Evolutionary conservation across 2,329 filamentous ascomycete species (phyloP).

Genomic region (Esteya vermicola): DNA sequence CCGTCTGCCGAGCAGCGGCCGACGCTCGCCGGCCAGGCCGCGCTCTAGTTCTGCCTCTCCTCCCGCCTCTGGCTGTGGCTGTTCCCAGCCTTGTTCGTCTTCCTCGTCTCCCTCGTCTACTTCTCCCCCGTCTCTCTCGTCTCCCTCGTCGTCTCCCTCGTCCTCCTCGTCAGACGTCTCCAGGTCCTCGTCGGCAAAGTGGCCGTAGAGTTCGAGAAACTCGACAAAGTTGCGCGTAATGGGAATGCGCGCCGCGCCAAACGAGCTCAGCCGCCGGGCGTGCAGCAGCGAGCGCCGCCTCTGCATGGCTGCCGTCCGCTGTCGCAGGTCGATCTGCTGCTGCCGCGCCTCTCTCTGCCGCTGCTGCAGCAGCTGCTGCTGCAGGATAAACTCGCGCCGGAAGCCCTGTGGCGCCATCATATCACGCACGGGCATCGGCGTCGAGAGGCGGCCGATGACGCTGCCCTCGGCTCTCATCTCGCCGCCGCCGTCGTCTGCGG

Average conservation of each 20-base stretch:
- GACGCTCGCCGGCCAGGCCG: neutral
- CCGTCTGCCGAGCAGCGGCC: constrained; percentile 1
- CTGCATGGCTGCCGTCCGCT: constrained; percentile 4
- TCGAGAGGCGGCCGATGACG: constrained; percentile 12
- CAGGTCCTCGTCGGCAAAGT: constrained; percentile 61
- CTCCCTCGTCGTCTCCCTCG: constrained; percentile 32
- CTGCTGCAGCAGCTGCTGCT: constrained; percentile 16
- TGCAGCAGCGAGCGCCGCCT: constrained; percentile 7
- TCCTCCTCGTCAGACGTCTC: constrained; percentile 46
- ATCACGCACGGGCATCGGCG: constrained; percentile 11
- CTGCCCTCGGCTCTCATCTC: neutral
- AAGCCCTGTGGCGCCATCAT: constrained; percentile 33
- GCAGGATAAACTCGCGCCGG: constrained; percentile 29
- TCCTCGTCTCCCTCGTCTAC: constrained; percentile 6
- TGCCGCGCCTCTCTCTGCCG: neutral
- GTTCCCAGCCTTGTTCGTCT: constrained; percentile 24
- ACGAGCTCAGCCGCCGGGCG: constrained; percentile 3
- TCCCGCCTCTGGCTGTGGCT: neutral
- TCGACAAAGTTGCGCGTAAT: constrained; percentile 60
- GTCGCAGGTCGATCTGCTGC: no score
- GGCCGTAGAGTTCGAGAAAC: constrained; percentile 62
- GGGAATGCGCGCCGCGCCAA: constrained; percentile 21
- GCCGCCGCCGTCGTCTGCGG: neutral
- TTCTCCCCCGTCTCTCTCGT: constrained; percentile 17
- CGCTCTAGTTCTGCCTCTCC: constrained; percentile 18